phyloP scores from a whole-genome alignment of 768 basidiomycete genomes.

The Pilatotrama ljubarskyi region DNA sequence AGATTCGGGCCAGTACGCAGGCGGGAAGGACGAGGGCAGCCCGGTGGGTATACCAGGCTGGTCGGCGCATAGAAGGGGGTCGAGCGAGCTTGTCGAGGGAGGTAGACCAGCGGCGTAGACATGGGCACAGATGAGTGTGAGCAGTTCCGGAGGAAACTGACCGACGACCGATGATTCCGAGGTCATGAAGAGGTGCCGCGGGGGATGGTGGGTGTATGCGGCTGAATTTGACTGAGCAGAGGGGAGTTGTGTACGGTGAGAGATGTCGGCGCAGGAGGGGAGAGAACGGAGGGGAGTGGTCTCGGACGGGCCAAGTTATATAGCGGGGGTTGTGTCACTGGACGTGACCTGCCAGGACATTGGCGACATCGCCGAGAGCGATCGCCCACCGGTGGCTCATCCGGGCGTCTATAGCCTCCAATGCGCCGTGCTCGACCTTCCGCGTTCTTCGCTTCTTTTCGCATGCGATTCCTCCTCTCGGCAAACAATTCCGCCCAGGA shows the following conservation, averaged over 20 bases:
- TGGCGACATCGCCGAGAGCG: slow-evolving; percentile 18
- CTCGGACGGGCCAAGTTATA: not conserved
- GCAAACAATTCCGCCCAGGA: slow-evolving; percentile 6
- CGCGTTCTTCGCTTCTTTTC: slow-evolving; percentile 13
- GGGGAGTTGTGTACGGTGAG: not conserved
- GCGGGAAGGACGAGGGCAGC: slow-evolving; percentile 73
- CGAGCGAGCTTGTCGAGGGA: slow-evolving; percentile 57
- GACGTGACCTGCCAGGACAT: slow-evolving; percentile 8
- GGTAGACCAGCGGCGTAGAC: slow-evolving; percentile 66
- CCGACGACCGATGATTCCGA: slow-evolving; percentile 28
- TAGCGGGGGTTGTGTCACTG: not conserved
- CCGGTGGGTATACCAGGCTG: slow-evolving; percentile 50
- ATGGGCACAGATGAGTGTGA: slow-evolving; percentile 70
- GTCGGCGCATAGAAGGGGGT: slow-evolving; percentile 58
- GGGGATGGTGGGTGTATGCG: not conserved
- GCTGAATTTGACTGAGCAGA: not conserved
- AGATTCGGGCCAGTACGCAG: slow-evolving; percentile 68
- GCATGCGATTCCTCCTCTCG: not conserved
- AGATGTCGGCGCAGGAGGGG: not conserved
- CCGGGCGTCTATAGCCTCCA: slow-evolving; percentile 15
- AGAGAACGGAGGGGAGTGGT: not conserved
- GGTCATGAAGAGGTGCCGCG: not conserved
- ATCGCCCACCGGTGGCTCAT: not conserved
- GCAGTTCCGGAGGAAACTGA: slow-evolving; percentile 70
- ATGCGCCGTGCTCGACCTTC: slow-evolving; percentile 8